Evolutionary conservation across 176 grass and related monocot species (phyloP).

Genomic region (Ampelocalamus luodianensis): DNA sequence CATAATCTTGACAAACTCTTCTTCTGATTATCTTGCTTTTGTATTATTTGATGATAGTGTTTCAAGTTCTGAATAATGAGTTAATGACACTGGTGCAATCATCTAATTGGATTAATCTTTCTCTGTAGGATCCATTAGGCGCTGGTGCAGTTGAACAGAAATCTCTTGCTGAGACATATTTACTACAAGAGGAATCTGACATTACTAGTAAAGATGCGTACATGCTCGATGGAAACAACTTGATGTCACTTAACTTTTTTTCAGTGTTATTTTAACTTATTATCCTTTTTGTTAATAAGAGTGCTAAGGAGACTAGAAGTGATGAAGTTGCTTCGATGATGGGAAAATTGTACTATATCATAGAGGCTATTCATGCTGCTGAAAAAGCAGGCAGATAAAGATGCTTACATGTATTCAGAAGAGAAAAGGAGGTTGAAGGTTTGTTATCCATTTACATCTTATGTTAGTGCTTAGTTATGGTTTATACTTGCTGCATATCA

Average conservation of each 20-base stretch:
- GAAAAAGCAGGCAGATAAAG: slow-evolving; percentile 89
- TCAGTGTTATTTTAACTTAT: slow-evolving; percentile 17
- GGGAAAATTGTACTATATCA: slow-evolving; percentile 80
- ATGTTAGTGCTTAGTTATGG: slow-evolving; percentile 20
- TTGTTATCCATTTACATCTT: slow-evolving; percentile 38
- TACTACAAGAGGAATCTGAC: slow-evolving; percentile 62
- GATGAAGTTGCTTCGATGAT: slow-evolving; percentile 55
- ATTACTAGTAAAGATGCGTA: slow-evolving; percentile 45
- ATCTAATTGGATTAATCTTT: slow-evolving; percentile 44
- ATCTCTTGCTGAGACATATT: slow-evolving; percentile 82
- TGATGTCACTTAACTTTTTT: slow-evolving; percentile 4
- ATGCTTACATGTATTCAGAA: slow-evolving; percentile 91
- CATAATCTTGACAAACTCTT: not conserved
- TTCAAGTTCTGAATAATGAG: slow-evolving; percentile 25
- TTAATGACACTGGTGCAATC: not conserved
- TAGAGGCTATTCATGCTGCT: slow-evolving; percentile 93
- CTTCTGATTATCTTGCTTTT: slow-evolving; percentile 17
- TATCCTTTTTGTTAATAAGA: slow-evolving; percentile 35
- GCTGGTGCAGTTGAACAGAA: slow-evolving; percentile 55
- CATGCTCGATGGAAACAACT: slow-evolving; percentile 27
- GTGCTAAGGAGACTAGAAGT: slow-evolving; percentile 45
- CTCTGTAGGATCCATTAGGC: slow-evolving; percentile 53
- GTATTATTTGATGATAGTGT: slow-evolving; percentile 1
- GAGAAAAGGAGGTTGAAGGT: slow-evolving; percentile 99
- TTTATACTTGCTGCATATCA: slow-evolving; percentile 26